Base-by-base conservation (phyloP, 306 rosid species). In the Crotalaria pallida region DNA sequence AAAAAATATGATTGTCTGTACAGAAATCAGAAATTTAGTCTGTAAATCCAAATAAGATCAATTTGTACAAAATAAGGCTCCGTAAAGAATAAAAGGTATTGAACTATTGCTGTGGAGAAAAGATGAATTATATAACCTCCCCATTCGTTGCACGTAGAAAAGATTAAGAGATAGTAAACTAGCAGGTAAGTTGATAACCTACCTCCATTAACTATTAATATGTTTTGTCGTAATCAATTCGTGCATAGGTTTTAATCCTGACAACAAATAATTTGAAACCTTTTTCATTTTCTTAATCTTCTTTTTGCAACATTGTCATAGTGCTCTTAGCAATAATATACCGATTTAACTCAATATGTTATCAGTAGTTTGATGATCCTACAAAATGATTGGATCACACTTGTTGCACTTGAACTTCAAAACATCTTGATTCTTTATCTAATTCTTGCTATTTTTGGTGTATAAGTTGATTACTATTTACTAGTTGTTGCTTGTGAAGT, bases 401-500 rank as follows among this genome's bases (percentile, higher is more conserved):
- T n/a, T 63, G 23, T 62, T 64, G 55, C 41, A 40, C 44, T 64
- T 69, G 48, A 64, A 41, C 60, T 58, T 47, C n/a, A 38, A 44
- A 55, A 43, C 49, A 19, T 72, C 18, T 61, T 47, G 49, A 22
- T 13, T 50, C 48, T 77, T 26, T 16, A 21, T 24, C 52, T 56
- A 72, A 5, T 52, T 65, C 41, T 57, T 67, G 15, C 36, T 13
- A 64, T 43, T 29, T 45, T 34, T 64, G 22, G 51, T 52, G 51
- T 26, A 65, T 43, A 49, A 49, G 59, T 77, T 69, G 77, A 65
- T 73, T 48, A 57, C 80, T 72, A 73, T 77, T 68, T 84, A 79
- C 76, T 65, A 75, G 75, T 69, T 68, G 67, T 77, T 73, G 61
- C 73, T 71, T 74, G 43, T 84, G 73, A 79, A 86, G 75, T 71